Percentiles rank a stretch among this genome's conserved stretches.
phyloP scores from a whole-genome alignment of 2,329 filamentous ascomycete species.

The Clonostachys byssicola region DNA sequence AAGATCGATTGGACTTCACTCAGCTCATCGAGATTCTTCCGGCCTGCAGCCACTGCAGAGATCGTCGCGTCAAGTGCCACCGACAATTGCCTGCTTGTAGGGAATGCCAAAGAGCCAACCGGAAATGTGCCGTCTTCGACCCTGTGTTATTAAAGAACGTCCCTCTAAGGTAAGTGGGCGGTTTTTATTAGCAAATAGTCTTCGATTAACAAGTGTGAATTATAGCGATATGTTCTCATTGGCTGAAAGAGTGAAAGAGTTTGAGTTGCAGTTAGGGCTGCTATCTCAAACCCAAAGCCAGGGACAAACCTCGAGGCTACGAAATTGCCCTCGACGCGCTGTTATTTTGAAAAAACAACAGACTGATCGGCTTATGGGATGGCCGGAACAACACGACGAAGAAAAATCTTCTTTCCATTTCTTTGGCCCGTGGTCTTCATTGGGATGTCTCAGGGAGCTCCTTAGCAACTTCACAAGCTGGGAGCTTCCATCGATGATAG shows the following conservation, averaged over 20 bases:
- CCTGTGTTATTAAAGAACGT: background rate
- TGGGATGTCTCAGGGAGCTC: background rate
- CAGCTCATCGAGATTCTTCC: constrained; percentile 2
- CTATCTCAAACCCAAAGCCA: no score
- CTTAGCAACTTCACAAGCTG: background rate
- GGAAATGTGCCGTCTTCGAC: background rate
- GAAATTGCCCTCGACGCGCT: no score
- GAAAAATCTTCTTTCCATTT: background rate
- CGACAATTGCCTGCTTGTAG: constrained; percentile 5
- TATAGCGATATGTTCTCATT: background rate
- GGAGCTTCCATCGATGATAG: background rate
- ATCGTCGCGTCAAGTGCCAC: constrained; percentile 6
- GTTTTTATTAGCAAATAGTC: background rate
- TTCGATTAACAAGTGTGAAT: background rate
- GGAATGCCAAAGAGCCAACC: background rate
- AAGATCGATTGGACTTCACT: background rate
- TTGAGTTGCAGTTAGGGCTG: no score
- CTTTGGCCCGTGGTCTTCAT: background rate
- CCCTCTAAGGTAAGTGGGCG: background rate
- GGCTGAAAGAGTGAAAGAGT: background rate
- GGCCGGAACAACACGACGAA: no score
- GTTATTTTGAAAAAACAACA: background rate
- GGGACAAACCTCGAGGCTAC: no score
- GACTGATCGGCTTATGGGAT: no score
- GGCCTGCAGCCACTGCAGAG: constrained; percentile 7